phyloP scores from a whole-genome alignment of 495 filamentous ascomycete species.

The Pseudomonodictys pantanalensis region DNA sequence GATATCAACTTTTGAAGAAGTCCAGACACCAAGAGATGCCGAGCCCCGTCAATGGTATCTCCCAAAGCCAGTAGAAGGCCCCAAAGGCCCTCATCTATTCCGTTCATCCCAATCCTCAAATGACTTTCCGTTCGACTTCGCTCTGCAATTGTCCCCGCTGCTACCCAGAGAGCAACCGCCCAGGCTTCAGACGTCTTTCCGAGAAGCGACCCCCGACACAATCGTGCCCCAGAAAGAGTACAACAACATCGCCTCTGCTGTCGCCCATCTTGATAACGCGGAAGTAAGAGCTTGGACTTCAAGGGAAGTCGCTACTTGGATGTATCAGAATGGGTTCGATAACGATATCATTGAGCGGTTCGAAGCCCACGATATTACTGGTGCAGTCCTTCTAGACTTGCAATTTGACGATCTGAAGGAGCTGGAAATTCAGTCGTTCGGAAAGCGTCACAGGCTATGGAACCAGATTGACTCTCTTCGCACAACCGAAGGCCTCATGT shows the following conservation, averaged over 20 bases:
- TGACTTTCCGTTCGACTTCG: slow-evolving; percentile 56
- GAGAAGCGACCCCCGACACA: slow-evolving; percentile 29
- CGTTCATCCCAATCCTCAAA: slow-evolving; percentile 51
- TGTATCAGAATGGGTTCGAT: slow-evolving; percentile 71
- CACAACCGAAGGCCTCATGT: slow-evolving; percentile 44
- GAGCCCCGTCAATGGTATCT: slow-evolving; percentile 42
- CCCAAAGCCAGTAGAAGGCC: slow-evolving; percentile 68
- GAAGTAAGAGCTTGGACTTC: slow-evolving; percentile 65
- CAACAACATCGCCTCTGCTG: slow-evolving; percentile 42
- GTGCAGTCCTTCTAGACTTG: slow-evolving; percentile 76
- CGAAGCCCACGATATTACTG: slow-evolving; percentile 84
- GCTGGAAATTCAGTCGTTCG: slow-evolving; percentile 88
- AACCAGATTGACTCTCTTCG: slow-evolving; percentile 72
- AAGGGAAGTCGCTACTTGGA: slow-evolving; percentile 75
- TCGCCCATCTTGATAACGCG: slow-evolving; percentile 54
- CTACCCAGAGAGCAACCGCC: slow-evolving; percentile 39
- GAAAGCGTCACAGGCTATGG: slow-evolving; percentile 83
- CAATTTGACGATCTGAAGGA: slow-evolving; percentile 93
- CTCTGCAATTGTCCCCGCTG: slow-evolving; percentile 64
- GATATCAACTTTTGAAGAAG: slow-evolving; percentile 71
- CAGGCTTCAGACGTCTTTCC: slow-evolving; percentile 36
- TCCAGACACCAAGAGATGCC: slow-evolving; percentile 55
- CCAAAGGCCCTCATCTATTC: slow-evolving; percentile 87
- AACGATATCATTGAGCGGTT: slow-evolving; percentile 74
- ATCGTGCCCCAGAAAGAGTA: slow-evolving; percentile 38